Base-by-base conservation (phyloP, 2,329 filamentous ascomycete species). In the Apiospora arundinis region DNA sequence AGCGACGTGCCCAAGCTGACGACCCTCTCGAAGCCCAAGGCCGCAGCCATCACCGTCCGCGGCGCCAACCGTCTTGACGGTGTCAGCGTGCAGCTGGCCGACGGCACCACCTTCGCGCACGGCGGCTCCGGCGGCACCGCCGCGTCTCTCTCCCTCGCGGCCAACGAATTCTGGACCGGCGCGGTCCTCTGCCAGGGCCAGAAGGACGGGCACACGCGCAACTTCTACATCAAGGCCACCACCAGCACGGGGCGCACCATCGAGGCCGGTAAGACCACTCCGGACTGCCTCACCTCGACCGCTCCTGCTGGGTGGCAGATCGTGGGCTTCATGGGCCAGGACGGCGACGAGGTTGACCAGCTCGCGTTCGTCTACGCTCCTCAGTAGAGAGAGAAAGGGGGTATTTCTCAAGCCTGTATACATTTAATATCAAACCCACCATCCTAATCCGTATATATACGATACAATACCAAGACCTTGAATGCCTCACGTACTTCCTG, bases 271-370 rank as follows among this genome's bases (percentile, higher is more conserved):
- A 83, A 78, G 0, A 75, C 79, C 40, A 89, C 87, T 0, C 77
- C 74, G 14, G 84, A 86, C 72, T 90, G 88, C 75, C 76, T 79
- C 6, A 83, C 82, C 1, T 85, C 82, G 69, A 79, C 76, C n/a
- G 86, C 86, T 1, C 85, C 85, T 25, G 71, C 72, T 1, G 87
- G 86, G 2, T 88, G 84, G 82, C 83, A 84, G 69, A 85, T 89
- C 76, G 84, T 87, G n/a, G 87, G 87, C 4, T 88, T 85, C 74
- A 75, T 85, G 69, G 87, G 88, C 21, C 84, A 86, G 75, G 80
- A 76, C 72, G 88, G 87, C 0, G 86, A 88, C 71, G 87, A 90
- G 79, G 75, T 91, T 63, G 88, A 90, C 77, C 84, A 86, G 77
- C 75, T 90, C 48, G 88, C 79, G 0, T 85, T 87, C 72, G 78